Conservation (phyloP, 148 eudicot genomes). For the Talinum fruticosum region DNA sequence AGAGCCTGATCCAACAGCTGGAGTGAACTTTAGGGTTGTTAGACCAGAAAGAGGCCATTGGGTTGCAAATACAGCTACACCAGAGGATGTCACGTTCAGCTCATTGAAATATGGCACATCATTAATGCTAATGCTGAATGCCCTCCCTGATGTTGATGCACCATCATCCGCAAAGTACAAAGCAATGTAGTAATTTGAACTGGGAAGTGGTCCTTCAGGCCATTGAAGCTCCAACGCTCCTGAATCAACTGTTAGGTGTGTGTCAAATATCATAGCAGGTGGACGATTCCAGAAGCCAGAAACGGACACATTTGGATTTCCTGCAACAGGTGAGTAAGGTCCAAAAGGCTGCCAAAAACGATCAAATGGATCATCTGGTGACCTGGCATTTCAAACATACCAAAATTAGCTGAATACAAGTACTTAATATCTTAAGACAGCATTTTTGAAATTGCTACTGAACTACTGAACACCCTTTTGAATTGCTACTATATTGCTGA, state of each 20-base stretch:
- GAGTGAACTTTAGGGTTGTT: conserved; percentile 58
- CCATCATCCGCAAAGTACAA: conserved; percentile 79
- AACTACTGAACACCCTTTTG: too few relatives aligned
- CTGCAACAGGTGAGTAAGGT: conserved; percentile 35
- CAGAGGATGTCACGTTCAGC: conserved; percentile 55
- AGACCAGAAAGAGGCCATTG: conserved; percentile 80
- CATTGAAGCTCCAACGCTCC: conserved; percentile 56
- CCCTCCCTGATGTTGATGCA: conserved; percentile 42
- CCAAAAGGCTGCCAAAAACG: conserved; percentile 92
- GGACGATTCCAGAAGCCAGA: conserved; percentile 93
- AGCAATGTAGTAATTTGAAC: conserved; percentile 63
- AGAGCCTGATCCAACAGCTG: conserved; percentile 52
- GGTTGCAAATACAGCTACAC: conserved; percentile 67
- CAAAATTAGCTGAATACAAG: too few relatives aligned
- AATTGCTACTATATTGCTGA: not conserved
- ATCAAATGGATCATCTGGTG: conserved; percentile 85
- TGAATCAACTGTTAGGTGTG: conserved; percentile 40
- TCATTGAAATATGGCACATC: conserved; percentile 46
- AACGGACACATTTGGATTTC: conserved; percentile 46
- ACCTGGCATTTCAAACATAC: conserved; percentile 40
- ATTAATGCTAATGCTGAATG: conserved; percentile 62
- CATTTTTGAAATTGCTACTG: not conserved
- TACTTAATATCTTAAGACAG: not conserved
- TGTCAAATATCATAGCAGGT: conserved; percentile 66
- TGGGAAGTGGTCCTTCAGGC: conserved; percentile 69